Conservation (phyloP, 2,329 filamentous ascomycete species). For the Erysiphe pulchra region DNA sequence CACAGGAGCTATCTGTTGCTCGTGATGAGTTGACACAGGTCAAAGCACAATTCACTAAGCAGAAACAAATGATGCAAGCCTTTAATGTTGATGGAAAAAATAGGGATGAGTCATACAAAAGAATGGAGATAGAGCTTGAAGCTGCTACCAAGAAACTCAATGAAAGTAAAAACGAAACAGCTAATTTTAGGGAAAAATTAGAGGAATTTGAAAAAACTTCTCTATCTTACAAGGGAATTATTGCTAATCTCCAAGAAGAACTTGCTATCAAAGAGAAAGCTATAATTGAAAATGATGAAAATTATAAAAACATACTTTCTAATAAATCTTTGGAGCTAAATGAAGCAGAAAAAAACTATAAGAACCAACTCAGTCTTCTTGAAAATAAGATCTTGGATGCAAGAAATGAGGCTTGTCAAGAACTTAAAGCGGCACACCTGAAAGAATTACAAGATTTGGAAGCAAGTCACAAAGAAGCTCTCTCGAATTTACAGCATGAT, state of each 20-base stretch:
- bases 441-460: constrained; percentile 27
- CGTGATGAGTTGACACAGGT: constrained; percentile 10
- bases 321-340: neutral
- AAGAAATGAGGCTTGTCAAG: neutral
- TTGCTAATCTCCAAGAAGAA: too few species aligned
- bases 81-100: constrained; percentile 18
- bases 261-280: neutral
- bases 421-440: constrained; percentile 20
- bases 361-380: neutral
- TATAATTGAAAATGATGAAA: neutral
- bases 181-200: constrained; percentile 8
- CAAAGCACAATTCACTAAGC: constrained; percentile 21
- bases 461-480: constrained; percentile 23
- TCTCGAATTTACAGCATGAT: constrained; percentile 18
- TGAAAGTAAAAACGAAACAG: constrained; percentile 3
- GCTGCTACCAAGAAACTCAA: constrained; percentile 10
- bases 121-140: constrained; percentile 11
- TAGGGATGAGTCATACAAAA: constrained; percentile 11
- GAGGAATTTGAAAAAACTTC: too few species aligned
- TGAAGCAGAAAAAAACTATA: neutral
- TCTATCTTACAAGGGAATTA: too few species aligned
- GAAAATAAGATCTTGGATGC: neutral
- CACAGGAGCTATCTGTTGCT: constrained; percentile 19
- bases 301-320: neutral
- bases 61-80: constrained; percentile 23